Percentiles rank a stretch among this genome's conserved stretches.
Conservation (phyloP, 2,329 filamentous ascomycete genomes). For the Colletotrichum theobromicola region DNA sequence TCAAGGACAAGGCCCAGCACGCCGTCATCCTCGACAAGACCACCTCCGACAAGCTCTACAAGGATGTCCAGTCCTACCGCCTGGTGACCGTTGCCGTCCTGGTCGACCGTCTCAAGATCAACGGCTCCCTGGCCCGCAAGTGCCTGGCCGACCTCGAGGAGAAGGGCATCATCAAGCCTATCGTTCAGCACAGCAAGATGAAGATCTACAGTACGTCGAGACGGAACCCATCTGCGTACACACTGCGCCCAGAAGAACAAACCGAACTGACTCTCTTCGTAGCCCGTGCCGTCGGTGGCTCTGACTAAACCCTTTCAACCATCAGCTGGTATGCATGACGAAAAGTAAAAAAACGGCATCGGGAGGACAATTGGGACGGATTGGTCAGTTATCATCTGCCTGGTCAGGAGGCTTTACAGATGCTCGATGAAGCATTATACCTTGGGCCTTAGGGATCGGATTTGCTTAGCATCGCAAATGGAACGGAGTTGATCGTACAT, state of each 20-base stretch:
- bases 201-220: slow-evolving; percentile 86
- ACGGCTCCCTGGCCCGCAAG: slow-evolving; percentile 92
- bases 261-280: slow-evolving; percentile 30
- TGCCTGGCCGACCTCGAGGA: slow-evolving; percentile 94
- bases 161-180: slow-evolving; percentile 98
- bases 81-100: slow-evolving; percentile 98
- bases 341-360: slow-evolving; percentile 14
- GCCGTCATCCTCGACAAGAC: slow-evolving; percentile 98
- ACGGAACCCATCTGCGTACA: neutral
- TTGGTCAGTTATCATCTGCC: slow-evolving; percentile 22
- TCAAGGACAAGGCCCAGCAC: slow-evolving; percentile 99
- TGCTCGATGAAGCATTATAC: slow-evolving; percentile 23
- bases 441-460: slow-evolving; percentile 23
- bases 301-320: slow-evolving; percentile 40
- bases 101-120: slow-evolving; percentile 99
- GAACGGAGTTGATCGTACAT: slow-evolving; percentile 24
- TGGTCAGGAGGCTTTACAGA: slow-evolving; percentile 23
- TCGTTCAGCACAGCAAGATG: slow-evolving; percentile 96
- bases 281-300: slow-evolving; percentile 67
- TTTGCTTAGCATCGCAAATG: slow-evolving; percentile 24
- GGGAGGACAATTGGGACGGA: slow-evolving; percentile 16
- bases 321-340: slow-evolving; percentile 17
- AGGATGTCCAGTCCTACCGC: slow-evolving; percentile 99
- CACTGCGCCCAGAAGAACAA: neutral
- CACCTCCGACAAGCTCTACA: slow-evolving; percentile 98